Evolutionary conservation across 129 eudicot genomes (phyloP).

Genomic region (Tanacetum coccineum): DNA sequence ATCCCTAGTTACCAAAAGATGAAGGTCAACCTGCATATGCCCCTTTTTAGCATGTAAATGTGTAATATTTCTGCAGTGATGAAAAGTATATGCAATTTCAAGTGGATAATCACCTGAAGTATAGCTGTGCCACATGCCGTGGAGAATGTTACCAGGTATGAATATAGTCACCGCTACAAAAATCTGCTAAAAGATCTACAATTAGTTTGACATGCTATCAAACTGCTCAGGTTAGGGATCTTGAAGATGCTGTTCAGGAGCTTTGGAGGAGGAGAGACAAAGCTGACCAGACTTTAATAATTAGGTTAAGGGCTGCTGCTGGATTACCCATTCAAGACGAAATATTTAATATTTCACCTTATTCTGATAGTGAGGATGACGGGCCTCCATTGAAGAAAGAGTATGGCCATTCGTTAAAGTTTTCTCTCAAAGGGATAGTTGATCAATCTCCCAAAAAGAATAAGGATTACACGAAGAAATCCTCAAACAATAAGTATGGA

Average conservation of each 20-base stretch:
- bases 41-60: slow-evolving; percentile 10
- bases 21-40: neutral
- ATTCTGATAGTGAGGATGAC: slow-evolving; percentile 86
- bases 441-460: slow-evolving; percentile 70
- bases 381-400: slow-evolving; percentile 61
- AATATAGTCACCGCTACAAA: neutral
- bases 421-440: slow-evolving; percentile 68
- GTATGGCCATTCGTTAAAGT: slow-evolving; percentile 63
- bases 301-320: slow-evolving; percentile 88
- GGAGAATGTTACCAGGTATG: slow-evolving; percentile 90
- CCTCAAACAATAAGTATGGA: slow-evolving; percentile 55
- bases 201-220: too few relatives aligned
- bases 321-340: slow-evolving; percentile 95
- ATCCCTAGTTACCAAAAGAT: neutral
- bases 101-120: slow-evolving; percentile 81
- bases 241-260: slow-evolving; percentile 97
- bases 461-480: slow-evolving; percentile 58
- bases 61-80: slow-evolving; percentile 56
- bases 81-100: slow-evolving; percentile 85
- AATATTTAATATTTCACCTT: slow-evolving; percentile 76
- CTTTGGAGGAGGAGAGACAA: slow-evolving; percentile 94
- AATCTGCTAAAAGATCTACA: neutral
- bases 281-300: slow-evolving; percentile 66
- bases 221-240: slow-evolving; percentile 58
- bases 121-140: slow-evolving; percentile 90